Evolutionary conservation across 2,329 filamentous ascomycete species (phyloP).

Genomic region (Bretziella fagacearum): DNA sequence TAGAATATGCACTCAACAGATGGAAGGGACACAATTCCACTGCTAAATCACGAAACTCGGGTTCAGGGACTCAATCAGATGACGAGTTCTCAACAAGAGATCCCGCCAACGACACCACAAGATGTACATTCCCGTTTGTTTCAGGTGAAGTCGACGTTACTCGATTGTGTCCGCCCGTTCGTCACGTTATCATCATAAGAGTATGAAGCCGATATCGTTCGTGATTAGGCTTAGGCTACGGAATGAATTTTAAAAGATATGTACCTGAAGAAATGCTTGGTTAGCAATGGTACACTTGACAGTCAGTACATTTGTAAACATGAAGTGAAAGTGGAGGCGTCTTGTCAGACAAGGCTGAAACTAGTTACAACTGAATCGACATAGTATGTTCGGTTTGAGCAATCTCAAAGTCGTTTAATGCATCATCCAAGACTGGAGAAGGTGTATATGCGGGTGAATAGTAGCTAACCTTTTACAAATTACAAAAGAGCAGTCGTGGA

Average conservation of each 20-base stretch:
- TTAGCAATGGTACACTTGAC: constrained; percentile 16
- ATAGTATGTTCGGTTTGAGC: constrained; percentile 50
- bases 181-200: constrained; percentile 46
- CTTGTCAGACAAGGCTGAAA: constrained; percentile 54
- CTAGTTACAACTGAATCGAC: constrained; percentile 42
- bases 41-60: constrained; percentile 18
- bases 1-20: constrained; percentile 17
- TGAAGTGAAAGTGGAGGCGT: constrained; percentile 18
- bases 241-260: constrained; percentile 1
- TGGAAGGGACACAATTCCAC: constrained; percentile 17
- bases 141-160: constrained; percentile 31
- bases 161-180: constrained; percentile 52
- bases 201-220: not conserved
- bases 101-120: constrained; percentile 34
- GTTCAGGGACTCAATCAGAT: constrained; percentile 34
- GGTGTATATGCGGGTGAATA: constrained; percentile 2
- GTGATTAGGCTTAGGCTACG: not conserved
- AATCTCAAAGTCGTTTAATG: constrained; percentile 47
- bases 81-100: constrained; percentile 51
- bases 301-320: constrained; percentile 25
- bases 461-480: constrained; percentile 30
- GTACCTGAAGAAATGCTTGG: constrained; percentile 13
- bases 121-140: constrained; percentile 46
- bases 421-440: constrained; percentile 31
- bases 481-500: not conserved